These are phyloP conservation scores for Cynanchum wilfordii DNA, from an alignment of 257 asterid species.

Conservation along the genomic window DNA sequence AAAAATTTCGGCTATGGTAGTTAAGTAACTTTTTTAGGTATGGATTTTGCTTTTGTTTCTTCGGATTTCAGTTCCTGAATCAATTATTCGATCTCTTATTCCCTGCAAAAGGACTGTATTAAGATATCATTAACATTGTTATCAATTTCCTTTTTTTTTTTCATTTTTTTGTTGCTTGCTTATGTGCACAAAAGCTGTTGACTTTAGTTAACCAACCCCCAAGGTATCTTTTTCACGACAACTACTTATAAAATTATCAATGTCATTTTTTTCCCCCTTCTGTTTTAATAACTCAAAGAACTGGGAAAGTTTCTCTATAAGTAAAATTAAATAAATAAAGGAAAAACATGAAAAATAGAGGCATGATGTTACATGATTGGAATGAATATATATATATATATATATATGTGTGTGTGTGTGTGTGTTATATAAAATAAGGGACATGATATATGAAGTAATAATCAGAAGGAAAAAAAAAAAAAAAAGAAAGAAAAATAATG, in stretches of 20 bases:
- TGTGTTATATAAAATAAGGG: not conserved
- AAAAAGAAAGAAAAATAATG: not conserved
- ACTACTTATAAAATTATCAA: too few relatives aligned
- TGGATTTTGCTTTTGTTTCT: not conserved
- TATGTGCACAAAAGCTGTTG: too few relatives aligned
- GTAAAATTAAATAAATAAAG: too few relatives aligned
- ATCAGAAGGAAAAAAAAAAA: not conserved
- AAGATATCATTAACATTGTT: too few relatives aligned
- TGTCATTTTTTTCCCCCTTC: too few relatives aligned
- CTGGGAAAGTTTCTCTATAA: too few relatives aligned
- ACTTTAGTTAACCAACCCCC: too few relatives aligned
- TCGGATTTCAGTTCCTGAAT: not conserved
- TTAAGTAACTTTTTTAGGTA: not conserved
- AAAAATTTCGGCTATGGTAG: conserved; percentile 23
- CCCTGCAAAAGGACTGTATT: not conserved
- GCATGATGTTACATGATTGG: not conserved
- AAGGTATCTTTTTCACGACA: too few relatives aligned
- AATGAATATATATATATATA: not conserved
- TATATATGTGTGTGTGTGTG: too few relatives aligned
- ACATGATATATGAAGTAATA: not conserved
- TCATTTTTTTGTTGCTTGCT: not conserved
- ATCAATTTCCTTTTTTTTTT: not conserved
- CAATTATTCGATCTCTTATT: not conserved
- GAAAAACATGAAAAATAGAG: not conserved
- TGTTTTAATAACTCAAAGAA: too few relatives aligned